Conservation (phyloP, 306 rosid genomes). For the Cajanus cajan region DNA sequence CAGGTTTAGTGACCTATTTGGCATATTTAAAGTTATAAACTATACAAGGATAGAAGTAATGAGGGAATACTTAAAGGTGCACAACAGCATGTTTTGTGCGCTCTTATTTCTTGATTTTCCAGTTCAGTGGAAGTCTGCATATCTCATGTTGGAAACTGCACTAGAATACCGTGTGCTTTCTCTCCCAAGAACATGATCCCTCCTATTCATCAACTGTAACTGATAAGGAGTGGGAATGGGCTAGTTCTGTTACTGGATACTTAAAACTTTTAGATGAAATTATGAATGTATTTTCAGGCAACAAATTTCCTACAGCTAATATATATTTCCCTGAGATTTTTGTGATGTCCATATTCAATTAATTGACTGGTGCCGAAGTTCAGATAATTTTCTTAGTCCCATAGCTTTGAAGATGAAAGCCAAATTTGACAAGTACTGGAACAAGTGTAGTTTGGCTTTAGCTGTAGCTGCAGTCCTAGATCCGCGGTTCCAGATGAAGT, state of each 20-base stretch:
- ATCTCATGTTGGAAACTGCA: constrained; percentile 80
- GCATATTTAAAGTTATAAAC: too few relatives aligned
- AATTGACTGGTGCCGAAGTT: constrained; percentile 87
- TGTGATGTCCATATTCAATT: constrained; percentile 85
- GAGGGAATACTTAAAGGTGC: not conserved
- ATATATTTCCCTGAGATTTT: constrained; percentile 85
- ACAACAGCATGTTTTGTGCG: not conserved
- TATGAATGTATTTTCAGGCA: constrained; percentile 57
- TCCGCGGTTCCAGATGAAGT: constrained; percentile 92
- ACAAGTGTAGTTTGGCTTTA: constrained; percentile 81
- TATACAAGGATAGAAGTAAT: not conserved
- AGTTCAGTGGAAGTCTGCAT: constrained; percentile 68
- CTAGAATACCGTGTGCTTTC: constrained; percentile 74
- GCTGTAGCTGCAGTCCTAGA: constrained; percentile 91
- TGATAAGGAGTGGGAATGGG: constrained; percentile 86
- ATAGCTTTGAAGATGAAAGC: constrained; percentile 75
- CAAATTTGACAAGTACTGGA: constrained; percentile 89
- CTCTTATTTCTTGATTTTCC: constrained; percentile 67
- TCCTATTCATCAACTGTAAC: constrained; percentile 55
- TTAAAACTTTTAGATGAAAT: constrained; percentile 85
- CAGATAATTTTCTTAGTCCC: constrained; percentile 68
- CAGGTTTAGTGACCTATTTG: not conserved
- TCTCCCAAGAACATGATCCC: constrained; percentile 67
- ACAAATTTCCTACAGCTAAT: constrained; percentile 70
- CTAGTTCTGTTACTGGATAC: constrained; percentile 51